Percentiles rank a stretch among this genome's conserved stretches.
Evolutionary conservation across 371 early-diverging fungal species (phyloP).

Genomic region (Umbelopsis sp.): DNA sequence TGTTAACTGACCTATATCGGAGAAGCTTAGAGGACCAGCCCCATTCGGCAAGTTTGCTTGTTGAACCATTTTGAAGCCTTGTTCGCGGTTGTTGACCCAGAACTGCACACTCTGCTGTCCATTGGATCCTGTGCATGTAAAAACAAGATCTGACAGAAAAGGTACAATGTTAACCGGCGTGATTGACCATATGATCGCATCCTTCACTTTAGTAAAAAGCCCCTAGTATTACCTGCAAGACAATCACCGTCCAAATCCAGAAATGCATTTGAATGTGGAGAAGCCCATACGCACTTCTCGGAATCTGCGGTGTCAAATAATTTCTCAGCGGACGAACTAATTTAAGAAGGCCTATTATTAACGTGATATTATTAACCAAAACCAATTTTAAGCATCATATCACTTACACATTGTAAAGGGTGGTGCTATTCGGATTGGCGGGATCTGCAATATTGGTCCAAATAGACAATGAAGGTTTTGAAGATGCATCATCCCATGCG

Average conservation of each 20-base stretch:
- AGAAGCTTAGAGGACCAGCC: conserved; percentile 84
- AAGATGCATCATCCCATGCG: conserved; percentile 33
- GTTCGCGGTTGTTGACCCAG: conserved; percentile 70
- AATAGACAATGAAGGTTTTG: conserved; percentile 39
- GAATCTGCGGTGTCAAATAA: conserved; percentile 29
- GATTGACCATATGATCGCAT: neutral
- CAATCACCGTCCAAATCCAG: conserved; percentile 94
- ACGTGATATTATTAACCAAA: no score
- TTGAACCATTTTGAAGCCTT: conserved; percentile 65
- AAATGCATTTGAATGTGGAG: conserved; percentile 90
- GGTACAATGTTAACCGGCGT: neutral
- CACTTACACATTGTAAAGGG: conserved; percentile 44
- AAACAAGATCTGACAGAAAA: conserved; percentile 69
- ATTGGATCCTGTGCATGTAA: conserved; percentile 67
- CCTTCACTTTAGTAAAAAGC: neutral
- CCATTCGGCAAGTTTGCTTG: conserved; percentile 66
- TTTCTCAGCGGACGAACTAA: conserved; percentile 36
- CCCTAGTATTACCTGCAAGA: conserved; percentile 56
- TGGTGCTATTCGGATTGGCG: conserved; percentile 23
- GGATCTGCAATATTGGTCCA: conserved; percentile 57
- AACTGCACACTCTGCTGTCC: conserved; percentile 67
- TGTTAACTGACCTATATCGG: conserved; percentile 67
- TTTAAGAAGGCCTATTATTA: neutral
- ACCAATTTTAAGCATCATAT: neutral
- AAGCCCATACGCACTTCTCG: conserved; percentile 65